A percentile compares a stretch with the other conserved stretches of the same genome.
phyloP scores from a whole-genome alignment of 2,329 filamentous ascomycete genomes.

The Diaporthe destruens region DNA sequence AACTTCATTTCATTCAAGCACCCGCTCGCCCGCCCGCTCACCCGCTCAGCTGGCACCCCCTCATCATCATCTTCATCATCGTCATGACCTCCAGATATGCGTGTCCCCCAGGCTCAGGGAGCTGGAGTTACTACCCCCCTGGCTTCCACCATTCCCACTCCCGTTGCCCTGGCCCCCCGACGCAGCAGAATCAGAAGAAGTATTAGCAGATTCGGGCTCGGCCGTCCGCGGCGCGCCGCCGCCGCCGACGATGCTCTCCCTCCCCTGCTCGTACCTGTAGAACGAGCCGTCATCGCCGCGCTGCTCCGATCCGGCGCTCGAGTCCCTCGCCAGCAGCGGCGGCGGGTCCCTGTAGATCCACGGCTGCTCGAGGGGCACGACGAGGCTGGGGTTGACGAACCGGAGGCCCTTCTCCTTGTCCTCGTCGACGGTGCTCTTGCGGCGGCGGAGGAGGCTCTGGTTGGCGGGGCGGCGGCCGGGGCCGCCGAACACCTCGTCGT shows the following conservation, averaged over 20 bases:
- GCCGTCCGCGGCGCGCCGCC: neutral
- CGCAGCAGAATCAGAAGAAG: neutral
- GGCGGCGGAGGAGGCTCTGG: conserved; percentile 58
- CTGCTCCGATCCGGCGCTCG: conserved; percentile 36
- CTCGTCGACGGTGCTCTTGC: conserved; percentile 78
- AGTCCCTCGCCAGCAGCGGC: conserved; percentile 47
- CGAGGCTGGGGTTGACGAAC: conserved; percentile 83
- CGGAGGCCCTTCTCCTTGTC: conserved; percentile 75
- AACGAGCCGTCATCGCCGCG: conserved; percentile 23
- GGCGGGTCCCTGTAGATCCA: conserved; percentile 76
- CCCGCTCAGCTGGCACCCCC: conserved; percentile 43
- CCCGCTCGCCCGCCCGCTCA: neutral
- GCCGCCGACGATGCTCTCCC: conserved; percentile 33
- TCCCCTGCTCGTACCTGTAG: conserved; percentile 36
- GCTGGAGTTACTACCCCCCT: conserved; percentile 56
- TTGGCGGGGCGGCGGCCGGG: conserved; percentile 48
- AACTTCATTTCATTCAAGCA: neutral
- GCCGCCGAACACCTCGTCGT: conserved; percentile 55
- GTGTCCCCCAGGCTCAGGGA: conserved; percentile 63
- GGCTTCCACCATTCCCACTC: conserved; percentile 21
- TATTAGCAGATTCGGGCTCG: neutral
- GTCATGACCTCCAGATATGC: conserved; percentile 59
- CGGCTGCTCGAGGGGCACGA: conserved; percentile 75
- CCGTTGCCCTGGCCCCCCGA: neutral
- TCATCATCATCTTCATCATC: no score